Percentiles rank a stretch among this genome's conserved stretches.
These are phyloP conservation scores for Penicillium longicatenatum DNA, from an alignment of 495 filamentous ascomycete species.

Conservation along the genomic window DNA sequence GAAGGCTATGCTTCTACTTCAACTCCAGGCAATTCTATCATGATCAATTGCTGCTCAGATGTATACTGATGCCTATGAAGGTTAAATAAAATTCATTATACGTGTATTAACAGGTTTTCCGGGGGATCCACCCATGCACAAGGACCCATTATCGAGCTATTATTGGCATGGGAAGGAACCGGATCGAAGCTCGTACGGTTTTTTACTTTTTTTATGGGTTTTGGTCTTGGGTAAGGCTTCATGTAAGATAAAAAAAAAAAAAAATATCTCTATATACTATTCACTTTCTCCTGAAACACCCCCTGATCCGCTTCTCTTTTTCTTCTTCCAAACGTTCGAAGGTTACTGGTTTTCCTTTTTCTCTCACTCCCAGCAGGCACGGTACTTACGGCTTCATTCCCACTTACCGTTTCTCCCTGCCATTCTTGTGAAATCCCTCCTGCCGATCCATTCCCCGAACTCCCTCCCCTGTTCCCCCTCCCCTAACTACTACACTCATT, in stretches of 20 bases:
- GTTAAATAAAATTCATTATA: not conserved
- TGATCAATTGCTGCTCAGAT: too few species aligned
- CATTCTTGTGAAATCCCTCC: slow-evolving; percentile 44
- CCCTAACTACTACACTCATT: slow-evolving; percentile 16
- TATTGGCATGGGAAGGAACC: slow-evolving; percentile 26
- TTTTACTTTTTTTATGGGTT: slow-evolving; percentile 2
- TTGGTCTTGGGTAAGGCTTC: slow-evolving; percentile 9
- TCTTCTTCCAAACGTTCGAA: not conserved
- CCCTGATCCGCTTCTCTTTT: slow-evolving; percentile 10
- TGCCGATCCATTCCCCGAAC: slow-evolving; percentile 47
- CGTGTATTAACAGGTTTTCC: not conserved
- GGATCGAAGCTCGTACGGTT: slow-evolving; percentile 17
- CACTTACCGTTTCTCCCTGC: slow-evolving; percentile 14
- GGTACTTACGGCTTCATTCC: slow-evolving; percentile 13
- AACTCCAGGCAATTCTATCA: too few species aligned
- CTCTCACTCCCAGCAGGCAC: not conserved
- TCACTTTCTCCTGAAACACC: slow-evolving; percentile 2
- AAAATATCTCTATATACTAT: slow-evolving; percentile 6
- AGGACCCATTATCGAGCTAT: slow-evolving; percentile 19
- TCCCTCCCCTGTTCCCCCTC: slow-evolving; percentile 21
- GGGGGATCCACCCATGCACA: slow-evolving; percentile 15
- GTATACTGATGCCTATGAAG: too few species aligned
- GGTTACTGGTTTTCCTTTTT: not conserved
- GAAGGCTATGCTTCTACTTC: too few species aligned
- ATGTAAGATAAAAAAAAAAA: slow-evolving; percentile 10